These are phyloP conservation scores for Colletotrichum scovillei DNA, from an alignment of 2,329 filamentous ascomycete genomes.

Conservation along the genomic window DNA sequence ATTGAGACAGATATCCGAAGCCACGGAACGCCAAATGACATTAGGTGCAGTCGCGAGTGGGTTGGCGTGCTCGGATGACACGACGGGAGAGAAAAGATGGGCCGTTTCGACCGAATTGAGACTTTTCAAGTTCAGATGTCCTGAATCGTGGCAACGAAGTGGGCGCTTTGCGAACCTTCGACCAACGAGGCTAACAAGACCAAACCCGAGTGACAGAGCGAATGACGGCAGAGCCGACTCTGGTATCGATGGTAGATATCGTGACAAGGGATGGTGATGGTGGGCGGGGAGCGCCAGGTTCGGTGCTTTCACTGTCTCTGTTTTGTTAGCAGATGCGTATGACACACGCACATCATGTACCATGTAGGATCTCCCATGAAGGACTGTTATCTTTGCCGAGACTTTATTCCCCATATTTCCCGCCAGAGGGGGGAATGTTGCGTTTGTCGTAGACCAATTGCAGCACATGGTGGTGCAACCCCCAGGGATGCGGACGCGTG, in stretches of 20 bases:
- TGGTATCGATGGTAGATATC: constrained; percentile 15
- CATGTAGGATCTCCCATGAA: neutral
- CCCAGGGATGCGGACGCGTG: constrained; percentile 13
- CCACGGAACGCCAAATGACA: constrained; percentile 10
- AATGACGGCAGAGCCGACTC: constrained; percentile 6
- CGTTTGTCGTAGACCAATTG: constrained; percentile 30
- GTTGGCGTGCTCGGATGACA: constrained; percentile 4
- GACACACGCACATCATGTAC: constrained; percentile 3
- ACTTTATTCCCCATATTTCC: constrained; percentile 28
- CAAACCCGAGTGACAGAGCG: constrained; percentile 1
- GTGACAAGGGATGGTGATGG: neutral
- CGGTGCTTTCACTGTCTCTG: neutral
- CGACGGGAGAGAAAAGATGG: neutral
- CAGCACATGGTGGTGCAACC: constrained; percentile 3
- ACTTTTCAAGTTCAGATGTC: neutral
- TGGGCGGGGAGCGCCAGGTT: neutral
- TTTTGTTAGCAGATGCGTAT: constrained; percentile 22
- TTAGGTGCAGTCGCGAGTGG: neutral
- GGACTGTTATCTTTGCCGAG: constrained; percentile 34
- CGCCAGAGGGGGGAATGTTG: constrained; percentile 10
- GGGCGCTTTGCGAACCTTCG: neutral
- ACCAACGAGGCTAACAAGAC: constrained; percentile 12
- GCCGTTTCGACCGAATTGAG: constrained; percentile 1
- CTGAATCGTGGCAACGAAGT: neutral
- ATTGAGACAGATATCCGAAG: constrained; percentile 33